A percentile compares a stretch with the other conserved stretches of the same genome.
These are phyloP conservation scores for Trichosphaerium sp. DNA, from an alignment of 78 protist species.

Conservation along the genomic window DNA sequence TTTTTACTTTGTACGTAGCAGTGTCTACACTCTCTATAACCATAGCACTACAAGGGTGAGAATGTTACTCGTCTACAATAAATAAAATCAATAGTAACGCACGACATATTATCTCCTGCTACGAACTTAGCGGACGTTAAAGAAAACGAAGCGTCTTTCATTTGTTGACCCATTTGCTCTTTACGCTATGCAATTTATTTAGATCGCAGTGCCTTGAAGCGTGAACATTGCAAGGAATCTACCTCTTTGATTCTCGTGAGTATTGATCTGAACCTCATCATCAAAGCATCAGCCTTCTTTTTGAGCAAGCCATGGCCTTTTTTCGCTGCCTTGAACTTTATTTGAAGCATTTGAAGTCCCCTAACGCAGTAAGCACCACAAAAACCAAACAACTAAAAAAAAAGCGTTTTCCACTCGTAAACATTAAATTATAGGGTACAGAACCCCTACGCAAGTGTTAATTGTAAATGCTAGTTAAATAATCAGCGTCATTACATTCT, in stretches of 20 bases:
- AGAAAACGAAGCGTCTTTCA: slow-evolving; percentile 66
- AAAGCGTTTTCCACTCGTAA: no score
- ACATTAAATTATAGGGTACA: no score
- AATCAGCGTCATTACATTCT: no score
- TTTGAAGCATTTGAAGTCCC: slow-evolving; percentile 74
- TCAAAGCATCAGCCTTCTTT: slow-evolving; percentile 92
- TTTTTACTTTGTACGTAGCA: slow-evolving; percentile 41
- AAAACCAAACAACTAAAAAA: no score
- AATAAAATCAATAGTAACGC: background rate
- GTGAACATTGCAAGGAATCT: no score
- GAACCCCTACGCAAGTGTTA: no score
- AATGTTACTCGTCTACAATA: no score
- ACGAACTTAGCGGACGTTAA: slow-evolving; percentile 67
- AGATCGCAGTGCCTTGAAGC: no score
- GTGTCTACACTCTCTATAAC: slow-evolving; percentile 45
- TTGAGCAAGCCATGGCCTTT: slow-evolving; percentile 91
- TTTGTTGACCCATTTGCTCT: slow-evolving; percentile 45
- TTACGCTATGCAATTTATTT: no score
- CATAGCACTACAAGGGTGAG: slow-evolving; percentile 25
- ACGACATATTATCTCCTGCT: slow-evolving; percentile 75
- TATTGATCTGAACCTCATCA: slow-evolving; percentile 64
- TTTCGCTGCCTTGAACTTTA: slow-evolving; percentile 78
- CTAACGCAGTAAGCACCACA: no score
- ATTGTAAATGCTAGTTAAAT: no score
- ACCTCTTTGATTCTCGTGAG: slow-evolving; percentile 44